Evolutionary conservation across 257 asterid genomes (phyloP).

Genomic region (Coffea canephora): DNA sequence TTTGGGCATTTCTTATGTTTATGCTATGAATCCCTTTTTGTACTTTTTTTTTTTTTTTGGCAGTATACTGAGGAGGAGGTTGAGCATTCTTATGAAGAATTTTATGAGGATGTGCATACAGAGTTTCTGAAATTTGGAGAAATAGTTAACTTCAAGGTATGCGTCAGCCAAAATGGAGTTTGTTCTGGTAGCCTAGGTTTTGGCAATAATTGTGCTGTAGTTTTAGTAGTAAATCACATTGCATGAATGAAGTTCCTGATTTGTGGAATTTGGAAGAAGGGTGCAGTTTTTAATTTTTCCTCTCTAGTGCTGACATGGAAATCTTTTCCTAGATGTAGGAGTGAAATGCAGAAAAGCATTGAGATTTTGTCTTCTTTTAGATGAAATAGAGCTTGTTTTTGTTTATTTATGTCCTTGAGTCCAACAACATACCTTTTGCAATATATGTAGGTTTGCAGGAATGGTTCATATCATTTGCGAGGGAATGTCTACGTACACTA

Average conservation of each 20-base stretch:
- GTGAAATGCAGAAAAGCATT: background rate
- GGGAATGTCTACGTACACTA: slow-evolving; percentile 93
- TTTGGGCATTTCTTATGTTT: slow-evolving; percentile 9
- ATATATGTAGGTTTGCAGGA: slow-evolving; percentile 74
- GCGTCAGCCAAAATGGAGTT: background rate
- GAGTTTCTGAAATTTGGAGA: slow-evolving; percentile 95
- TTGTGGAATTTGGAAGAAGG: background rate
- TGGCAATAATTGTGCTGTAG: background rate
- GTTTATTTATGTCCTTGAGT: slow-evolving; percentile 19
- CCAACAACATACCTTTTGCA: slow-evolving; percentile 15
- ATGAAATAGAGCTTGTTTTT: slow-evolving; percentile 6
- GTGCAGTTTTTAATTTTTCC: background rate
- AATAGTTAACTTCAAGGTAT: slow-evolving; percentile 90
- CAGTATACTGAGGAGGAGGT: slow-evolving; percentile 94
- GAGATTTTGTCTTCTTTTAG: background rate
- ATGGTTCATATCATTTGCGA: slow-evolving; percentile 83
- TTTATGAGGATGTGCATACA: slow-evolving; percentile 96
- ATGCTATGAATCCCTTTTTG: slow-evolving; percentile 33
- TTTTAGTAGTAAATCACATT: background rate
- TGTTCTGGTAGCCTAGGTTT: background rate
- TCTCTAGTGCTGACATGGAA: background rate
- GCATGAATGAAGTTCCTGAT: background rate
- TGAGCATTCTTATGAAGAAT: slow-evolving; percentile 83
- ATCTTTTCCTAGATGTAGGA: background rate
- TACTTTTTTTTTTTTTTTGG: slow-evolving; percentile 35